Conservation (phyloP, 441 rosid species). For the Sinapis alba region DNA sequence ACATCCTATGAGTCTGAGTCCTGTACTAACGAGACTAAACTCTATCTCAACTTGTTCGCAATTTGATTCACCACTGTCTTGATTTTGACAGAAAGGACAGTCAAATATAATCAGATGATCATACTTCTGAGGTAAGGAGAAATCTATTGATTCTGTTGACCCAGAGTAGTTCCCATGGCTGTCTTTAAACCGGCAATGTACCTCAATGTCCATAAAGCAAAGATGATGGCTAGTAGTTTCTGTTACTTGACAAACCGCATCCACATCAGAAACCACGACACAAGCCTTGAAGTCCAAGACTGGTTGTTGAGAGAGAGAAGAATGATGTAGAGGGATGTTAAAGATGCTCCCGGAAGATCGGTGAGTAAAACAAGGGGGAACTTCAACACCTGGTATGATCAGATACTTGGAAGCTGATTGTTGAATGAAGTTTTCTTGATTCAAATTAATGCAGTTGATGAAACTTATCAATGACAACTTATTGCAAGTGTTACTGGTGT, state of each 20-base stretch:
- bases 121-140: constrained; percentile 17
- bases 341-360: not conserved
- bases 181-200: constrained; percentile 25
- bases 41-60: constrained; percentile 21
- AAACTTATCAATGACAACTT: constrained; percentile 7
- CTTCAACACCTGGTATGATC: constrained; percentile 26
- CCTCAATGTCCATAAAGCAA: constrained; percentile 27
- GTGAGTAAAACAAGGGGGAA: constrained; percentile 22
- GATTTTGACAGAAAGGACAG: not conserved
- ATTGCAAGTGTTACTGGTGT: not conserved
- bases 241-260: not conserved
- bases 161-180: constrained; percentile 17
- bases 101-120: constrained; percentile 24
- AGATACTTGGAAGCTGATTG: constrained; percentile 13
- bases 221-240: not conserved
- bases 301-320: not conserved
- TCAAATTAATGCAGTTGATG: not conserved
- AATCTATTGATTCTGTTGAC: not conserved
- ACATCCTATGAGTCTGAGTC: constrained; percentile 7
- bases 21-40: not conserved
- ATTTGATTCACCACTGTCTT: constrained; percentile 3
- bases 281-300: constrained; percentile 27
- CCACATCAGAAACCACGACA: constrained; percentile 15
- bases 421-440: constrained; percentile 19
- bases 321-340: not conserved